Evolutionary conservation across 2,329 filamentous ascomycete genomes (phyloP).

Genomic region (Curvularia spicifera): DNA sequence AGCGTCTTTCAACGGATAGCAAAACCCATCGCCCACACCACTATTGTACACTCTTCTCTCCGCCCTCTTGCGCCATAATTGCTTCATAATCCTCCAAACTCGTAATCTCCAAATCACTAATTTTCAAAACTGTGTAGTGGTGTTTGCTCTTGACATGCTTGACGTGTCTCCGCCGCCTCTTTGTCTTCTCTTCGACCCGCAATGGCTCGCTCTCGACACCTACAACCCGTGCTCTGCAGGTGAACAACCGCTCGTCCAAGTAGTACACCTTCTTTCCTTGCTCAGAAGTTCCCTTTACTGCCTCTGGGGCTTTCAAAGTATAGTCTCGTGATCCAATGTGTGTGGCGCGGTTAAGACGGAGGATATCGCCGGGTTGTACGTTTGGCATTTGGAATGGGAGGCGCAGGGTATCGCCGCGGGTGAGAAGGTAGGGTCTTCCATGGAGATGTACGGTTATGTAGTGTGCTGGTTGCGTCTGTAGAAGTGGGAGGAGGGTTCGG

Average conservation of each 20-base stretch:
- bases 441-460: constrained; percentile 84
- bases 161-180: constrained; percentile 68
- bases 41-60: constrained; percentile 15
- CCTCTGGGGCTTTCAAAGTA: constrained; percentile 70
- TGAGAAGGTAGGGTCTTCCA: constrained; percentile 79
- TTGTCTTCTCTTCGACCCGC: constrained; percentile 64
- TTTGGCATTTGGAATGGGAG: constrained; percentile 59
- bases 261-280: constrained; percentile 58
- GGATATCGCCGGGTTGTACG: constrained; percentile 74
- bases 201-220: constrained; percentile 77
- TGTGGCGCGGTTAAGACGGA: constrained; percentile 85
- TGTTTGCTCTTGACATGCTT: constrained; percentile 89
- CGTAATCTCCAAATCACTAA: constrained; percentile 79
- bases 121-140: constrained; percentile 81
- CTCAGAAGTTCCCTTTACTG: constrained; percentile 41
- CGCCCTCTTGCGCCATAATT: constrained; percentile 32
- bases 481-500: constrained; percentile 69
- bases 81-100: constrained; percentile 60
- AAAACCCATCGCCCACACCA: not conserved
- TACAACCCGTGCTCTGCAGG: constrained; percentile 83
- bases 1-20: not conserved
- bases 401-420: constrained; percentile 58
- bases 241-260: constrained; percentile 82
- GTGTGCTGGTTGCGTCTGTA: constrained; percentile 74
- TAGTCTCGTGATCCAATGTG: constrained; percentile 86